Evolutionary conservation across 2,329 filamentous ascomycete genomes (phyloP), one percentile per base, ranked within the genome.

Genomic region (Sclerotinia spermophila): DNA sequence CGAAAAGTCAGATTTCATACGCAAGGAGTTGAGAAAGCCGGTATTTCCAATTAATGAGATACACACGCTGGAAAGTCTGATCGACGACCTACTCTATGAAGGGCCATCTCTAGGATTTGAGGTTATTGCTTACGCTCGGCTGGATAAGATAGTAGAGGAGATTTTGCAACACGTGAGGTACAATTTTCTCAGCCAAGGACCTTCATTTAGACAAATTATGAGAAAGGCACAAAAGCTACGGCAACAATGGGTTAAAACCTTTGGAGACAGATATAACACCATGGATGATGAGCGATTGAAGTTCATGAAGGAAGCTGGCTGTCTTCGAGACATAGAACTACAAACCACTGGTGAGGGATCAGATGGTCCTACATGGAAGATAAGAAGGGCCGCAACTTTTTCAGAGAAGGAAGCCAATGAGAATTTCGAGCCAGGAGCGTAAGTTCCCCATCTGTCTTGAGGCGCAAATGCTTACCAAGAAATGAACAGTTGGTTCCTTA

Each of bases 401-500:
- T 56, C 56, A n/a, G 60, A 69, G 17, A 59, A 68, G 11, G 73
- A 75, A 24, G 81, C 78, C 6, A 82, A 83, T 62, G 74, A 80
- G 30, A 42, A 55, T 45, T 85, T 85, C 68, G 80, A 83, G 65
- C 79, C 82, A 35, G 86, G 86, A 70, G 80, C 85, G 85, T 87
- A 78, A 80, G 84, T 78, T 45, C 4, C 13, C 6, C 7, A 2
- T 53, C 21, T 4, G 44, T 15, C 59, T 60, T 11, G 19, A 21
- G 38, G 13, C 2, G 67, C 40, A 19, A 76, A 81, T 24, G 15
- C 3, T 68, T 66, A 67, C 78, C 79, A 79, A 59, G 11, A 19
- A 13, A n/a, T 30, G 21, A 61, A 15, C 68, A 88, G 86, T 69
- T 89, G 85, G 86, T 89, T 86, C 85, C 77, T 86, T 27, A 86